Evolutionary conservation across 2,329 filamentous ascomycete genomes (phyloP).

Genomic region (Akanthomyces lecanii): DNA sequence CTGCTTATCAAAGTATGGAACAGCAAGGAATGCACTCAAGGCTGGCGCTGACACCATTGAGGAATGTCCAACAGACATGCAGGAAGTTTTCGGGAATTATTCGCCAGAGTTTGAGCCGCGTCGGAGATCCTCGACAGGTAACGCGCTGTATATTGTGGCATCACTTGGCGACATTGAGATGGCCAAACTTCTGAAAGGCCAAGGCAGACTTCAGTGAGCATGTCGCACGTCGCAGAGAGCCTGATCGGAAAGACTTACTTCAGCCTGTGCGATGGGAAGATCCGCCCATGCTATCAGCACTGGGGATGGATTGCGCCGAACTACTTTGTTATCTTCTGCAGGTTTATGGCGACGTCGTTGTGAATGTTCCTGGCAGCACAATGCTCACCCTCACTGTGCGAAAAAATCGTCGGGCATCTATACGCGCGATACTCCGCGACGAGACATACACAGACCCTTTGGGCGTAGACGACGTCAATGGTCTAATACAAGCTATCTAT

Average conservation of each 20-base stretch:
- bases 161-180: neutral
- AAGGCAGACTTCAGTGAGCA: neutral
- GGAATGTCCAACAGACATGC: neutral
- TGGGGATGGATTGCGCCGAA: neutral
- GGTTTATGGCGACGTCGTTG: neutral
- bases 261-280: neutral
- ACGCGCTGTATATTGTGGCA: neutral
- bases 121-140: neutral
- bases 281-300: neutral
- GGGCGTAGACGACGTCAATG: neutral
- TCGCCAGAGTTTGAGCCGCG: neutral
- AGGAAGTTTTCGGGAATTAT: neutral
- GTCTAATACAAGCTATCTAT: neutral
- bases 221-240: neutral
- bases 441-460: neutral
- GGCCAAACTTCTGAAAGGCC: neutral
- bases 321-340: neutral
- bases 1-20: neutral
- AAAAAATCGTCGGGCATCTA: neutral
- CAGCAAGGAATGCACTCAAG: neutral
- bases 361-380: neutral
- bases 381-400: neutral
- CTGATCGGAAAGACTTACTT: fast-evolving
- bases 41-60: neutral
- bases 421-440: neutral